Percentiles rank a stretch among this genome's conserved stretches.
phyloP scores from a whole-genome alignment of 1,284 basidiomycete genomes.

The Ceratobasidium sp. region DNA sequence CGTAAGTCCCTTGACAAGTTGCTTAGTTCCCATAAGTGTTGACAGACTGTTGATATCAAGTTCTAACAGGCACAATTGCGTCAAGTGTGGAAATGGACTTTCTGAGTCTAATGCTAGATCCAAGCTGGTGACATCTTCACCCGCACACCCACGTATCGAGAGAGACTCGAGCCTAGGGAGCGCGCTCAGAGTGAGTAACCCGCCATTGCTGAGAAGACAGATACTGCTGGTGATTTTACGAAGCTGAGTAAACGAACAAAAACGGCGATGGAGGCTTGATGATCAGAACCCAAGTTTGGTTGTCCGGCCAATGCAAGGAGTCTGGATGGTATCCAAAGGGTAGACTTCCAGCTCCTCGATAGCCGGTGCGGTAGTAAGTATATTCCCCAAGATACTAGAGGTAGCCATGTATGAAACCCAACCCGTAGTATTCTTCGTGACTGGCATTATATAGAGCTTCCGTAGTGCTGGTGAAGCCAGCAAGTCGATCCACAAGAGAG shows the following conservation, averaged over 20 bases:
- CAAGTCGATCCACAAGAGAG: conserved; percentile 26
- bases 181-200: neutral
- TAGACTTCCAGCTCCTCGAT: neutral
- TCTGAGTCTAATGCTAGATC: neutral
- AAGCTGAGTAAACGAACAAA: neutral
- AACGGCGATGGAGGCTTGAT: too few species aligned
- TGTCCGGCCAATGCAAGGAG: neutral
- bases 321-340: neutral
- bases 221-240: conserved; percentile 18
- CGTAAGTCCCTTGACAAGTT: neutral
- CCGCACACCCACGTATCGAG: neutral
- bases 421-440: neutral
- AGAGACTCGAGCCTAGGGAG: conserved; percentile 21
- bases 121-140: neutral
- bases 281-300: neutral
- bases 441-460: neutral
- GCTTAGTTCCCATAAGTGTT: neutral
- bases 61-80: neutral
- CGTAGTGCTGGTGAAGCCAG: neutral
- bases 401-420: conserved; percentile 22
- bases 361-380: neutral
- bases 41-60: neutral
- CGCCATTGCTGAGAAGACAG: neutral
- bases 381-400: neutral
- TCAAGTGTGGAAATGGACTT: conserved; percentile 5